Conservation (phyloP, 257 asterid species). For the Salvia rosmarinus region DNA sequence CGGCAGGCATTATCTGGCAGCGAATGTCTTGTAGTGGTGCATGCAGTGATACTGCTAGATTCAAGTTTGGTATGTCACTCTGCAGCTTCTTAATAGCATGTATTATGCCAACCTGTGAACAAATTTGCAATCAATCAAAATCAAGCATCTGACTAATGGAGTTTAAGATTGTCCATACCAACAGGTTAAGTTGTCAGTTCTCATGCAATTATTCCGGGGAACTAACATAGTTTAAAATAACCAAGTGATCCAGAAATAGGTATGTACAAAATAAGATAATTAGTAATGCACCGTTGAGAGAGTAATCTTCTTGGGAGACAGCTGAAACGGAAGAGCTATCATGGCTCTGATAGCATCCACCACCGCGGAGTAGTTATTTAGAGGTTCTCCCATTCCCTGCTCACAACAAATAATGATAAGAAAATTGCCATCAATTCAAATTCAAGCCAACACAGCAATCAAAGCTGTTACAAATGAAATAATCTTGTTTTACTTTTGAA, state of each 20-base stretch:
- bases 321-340: constrained; percentile 81
- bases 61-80: constrained; percentile 71
- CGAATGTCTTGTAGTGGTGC: constrained; percentile 97
- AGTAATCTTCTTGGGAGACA: constrained; percentile 85
- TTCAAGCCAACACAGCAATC: neutral
- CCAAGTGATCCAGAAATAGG: neutral
- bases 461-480: constrained; percentile 13
- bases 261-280: constrained; percentile 5
- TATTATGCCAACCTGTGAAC: constrained; percentile 82
- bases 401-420: constrained; percentile 29
- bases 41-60: constrained; percentile 93
- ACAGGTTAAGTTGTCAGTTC: neutral
- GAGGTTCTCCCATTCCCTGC: constrained; percentile 98
- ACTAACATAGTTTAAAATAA: neutral
- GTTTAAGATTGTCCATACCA: neutral
- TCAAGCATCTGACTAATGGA: constrained; percentile 21
- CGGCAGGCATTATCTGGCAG: constrained; percentile 99
- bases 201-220: neutral
- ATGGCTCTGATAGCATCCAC: constrained; percentile 84
- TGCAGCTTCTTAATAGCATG: constrained; percentile 88
- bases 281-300: constrained; percentile 71
- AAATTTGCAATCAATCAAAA: constrained; percentile 21
- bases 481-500: constrained; percentile 12
- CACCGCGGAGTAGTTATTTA: constrained; percentile 77
- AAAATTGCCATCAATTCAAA: constrained; percentile 8